phyloP scores from a whole-genome alignment of 129 eudicot species.

The Centaurea solstitialis region DNA sequence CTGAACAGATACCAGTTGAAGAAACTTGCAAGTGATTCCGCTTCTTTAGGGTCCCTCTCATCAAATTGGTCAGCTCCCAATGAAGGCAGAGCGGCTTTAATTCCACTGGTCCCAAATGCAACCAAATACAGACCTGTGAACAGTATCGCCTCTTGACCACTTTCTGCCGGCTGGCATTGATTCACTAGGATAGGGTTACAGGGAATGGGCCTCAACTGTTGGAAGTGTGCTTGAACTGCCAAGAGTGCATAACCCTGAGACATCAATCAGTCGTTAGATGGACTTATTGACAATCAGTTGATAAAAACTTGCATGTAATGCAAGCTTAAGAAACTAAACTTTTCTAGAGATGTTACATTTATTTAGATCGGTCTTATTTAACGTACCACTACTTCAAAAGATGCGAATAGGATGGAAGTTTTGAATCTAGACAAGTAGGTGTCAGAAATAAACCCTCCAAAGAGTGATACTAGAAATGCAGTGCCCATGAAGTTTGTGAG shows the following conservation, averaged over 20 bases:
- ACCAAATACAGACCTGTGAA: conserved; percentile 60
- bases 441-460: conserved; percentile 80
- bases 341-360: background rate
- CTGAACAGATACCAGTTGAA: conserved; percentile 69
- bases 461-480: conserved; percentile 58
- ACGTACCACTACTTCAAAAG: conserved; percentile 66
- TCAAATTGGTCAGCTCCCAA: conserved; percentile 88
- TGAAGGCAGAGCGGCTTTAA: conserved; percentile 70
- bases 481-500: conserved; percentile 78
- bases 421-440: conserved; percentile 83
- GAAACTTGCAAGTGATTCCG: conserved; percentile 56
- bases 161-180: conserved; percentile 54
- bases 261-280: background rate
- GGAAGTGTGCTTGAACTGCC: conserved; percentile 70
- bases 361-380: background rate
- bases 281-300: background rate
- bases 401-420: conserved; percentile 55
- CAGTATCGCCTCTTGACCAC: conserved; percentile 54
- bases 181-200: conserved; percentile 44
- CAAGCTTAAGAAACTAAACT: background rate
- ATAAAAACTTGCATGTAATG: background rate
- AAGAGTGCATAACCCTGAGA: conserved; percentile 69
- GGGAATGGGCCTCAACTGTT: conserved; percentile 66
- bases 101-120: conserved; percentile 69
- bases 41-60: conserved; percentile 63